Conservation (phyloP, 331 rosid genomes). For the Quercus tomentella region DNA sequence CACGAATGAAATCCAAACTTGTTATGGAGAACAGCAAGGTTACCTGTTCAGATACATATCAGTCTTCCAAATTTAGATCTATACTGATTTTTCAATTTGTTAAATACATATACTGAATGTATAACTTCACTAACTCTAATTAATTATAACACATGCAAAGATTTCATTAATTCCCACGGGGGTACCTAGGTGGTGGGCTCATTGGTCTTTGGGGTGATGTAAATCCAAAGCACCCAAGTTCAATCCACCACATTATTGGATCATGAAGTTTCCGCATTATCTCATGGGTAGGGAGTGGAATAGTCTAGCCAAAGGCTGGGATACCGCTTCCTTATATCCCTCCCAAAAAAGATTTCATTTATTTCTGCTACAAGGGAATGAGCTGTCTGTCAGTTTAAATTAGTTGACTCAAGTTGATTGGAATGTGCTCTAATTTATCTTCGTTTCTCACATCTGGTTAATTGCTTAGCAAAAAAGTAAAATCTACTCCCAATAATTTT, state of each 20-base stretch:
- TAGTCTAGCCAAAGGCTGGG: too few relatives aligned
- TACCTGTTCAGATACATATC: constrained; percentile 14
- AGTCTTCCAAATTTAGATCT: not conserved
- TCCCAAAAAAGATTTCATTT: not conserved
- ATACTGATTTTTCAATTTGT: constrained; percentile 3
- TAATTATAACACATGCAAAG: not conserved
- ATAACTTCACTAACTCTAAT: not conserved
- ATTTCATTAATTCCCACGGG: not conserved
- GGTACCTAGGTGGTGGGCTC: too few relatives aligned
- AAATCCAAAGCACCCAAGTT: fast-evolving
- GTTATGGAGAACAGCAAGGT: constrained; percentile 62
- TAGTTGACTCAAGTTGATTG: not conserved
- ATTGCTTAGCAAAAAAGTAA: not conserved
- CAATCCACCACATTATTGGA: too few relatives aligned
- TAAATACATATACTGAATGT: constrained; percentile 1
- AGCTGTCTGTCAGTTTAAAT: not conserved
- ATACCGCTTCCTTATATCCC: too few relatives aligned
- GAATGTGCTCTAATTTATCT: not conserved
- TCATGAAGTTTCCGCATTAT: too few relatives aligned
- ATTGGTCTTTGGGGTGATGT: too few relatives aligned
- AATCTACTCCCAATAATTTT: not conserved
- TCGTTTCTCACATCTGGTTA: not conserved
- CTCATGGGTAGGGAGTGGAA: too few relatives aligned
- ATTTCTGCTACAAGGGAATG: not conserved
- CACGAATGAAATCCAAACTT: constrained; percentile 46